Base-by-base conservation (phyloP, 2,329 filamentous ascomycete species). In the Dactylellina drechsleri region DNA sequence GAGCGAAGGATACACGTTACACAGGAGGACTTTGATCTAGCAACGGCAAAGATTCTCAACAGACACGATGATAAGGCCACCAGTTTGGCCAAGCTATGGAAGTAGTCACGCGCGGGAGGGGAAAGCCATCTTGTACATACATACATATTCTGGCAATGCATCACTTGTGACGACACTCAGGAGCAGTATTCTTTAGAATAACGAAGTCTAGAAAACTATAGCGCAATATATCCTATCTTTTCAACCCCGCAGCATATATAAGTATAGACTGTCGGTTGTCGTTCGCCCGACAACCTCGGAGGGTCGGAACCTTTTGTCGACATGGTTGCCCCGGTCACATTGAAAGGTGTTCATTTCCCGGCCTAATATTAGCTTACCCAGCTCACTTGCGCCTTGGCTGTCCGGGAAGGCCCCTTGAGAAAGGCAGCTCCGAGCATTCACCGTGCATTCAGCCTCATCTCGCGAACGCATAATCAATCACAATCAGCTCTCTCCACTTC, bases 21-120 rank as follows among this genome's bases (percentile, higher is more conserved):
- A 43, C 95, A 99, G 83, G 95, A 99, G 84, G 95, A 99, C 84
- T 99, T 99, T 82, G 95, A 99, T 83, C 87, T 99, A 77, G 95
- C 95, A 40, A 99, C 95, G 5, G 95, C 95, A 82, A 99, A 99
- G 91, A 94, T 99, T 76, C 87, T 99, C 82, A 98, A 99, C 88
- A 98, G 97, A 87, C 95, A 98, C 82, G 95, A 98, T 81, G 95
- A 99, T 83, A 98, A 98, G 87, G 93, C 97, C 82, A 91, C 93
- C 79, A 93, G 90, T 81, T 85, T 96, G 80, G 91, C 90, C 81
- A 96, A 96, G 85, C 85, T 96, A 80, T 96, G 89, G 89, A 92
- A 92, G 86, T 92, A 86, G 61, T 47, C n/a, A 23, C 20, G 7
- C 28, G n/a, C 5, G 20, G 12, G 20, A 52, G 47, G 12, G 47